These are phyloP conservation scores for Boletellus deceptivus DNA, from an alignment of 1,284 basidiomycete species.

Conservation along the genomic window DNA sequence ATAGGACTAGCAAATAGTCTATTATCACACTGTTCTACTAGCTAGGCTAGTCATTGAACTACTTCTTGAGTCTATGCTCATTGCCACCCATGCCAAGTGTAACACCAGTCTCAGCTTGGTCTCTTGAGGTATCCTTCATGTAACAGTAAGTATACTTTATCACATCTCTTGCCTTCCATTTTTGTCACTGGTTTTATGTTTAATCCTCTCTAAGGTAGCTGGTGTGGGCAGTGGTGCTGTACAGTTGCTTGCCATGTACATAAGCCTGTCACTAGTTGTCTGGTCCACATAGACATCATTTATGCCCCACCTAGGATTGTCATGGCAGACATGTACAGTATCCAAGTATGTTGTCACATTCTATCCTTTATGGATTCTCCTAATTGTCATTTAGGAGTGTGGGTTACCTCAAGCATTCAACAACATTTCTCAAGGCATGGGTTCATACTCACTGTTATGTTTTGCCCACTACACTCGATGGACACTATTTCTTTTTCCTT, in stretches of 20 bases:
- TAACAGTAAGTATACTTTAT: no score
- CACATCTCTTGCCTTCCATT: not conserved
- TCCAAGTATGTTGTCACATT: slow-evolving; percentile 10
- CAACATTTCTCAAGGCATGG: slow-evolving; percentile 11
- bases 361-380: not conserved
- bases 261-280: not conserved
- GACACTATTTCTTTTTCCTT: no score
- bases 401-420: slow-evolving; percentile 21
- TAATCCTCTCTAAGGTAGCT: slow-evolving; percentile 4
- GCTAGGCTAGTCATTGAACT: no score
- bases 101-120: no score
- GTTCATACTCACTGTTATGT: not conserved
- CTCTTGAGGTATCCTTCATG: no score
- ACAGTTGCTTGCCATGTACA: slow-evolving; percentile 21
- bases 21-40: no score
- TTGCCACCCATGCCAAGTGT: no score
- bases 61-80: no score
- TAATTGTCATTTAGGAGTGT: slow-evolving; percentile 9
- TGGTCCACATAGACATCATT: not conserved
- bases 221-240: slow-evolving; percentile 18
- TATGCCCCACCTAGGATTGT: slow-evolving; percentile 16
- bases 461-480: no score
- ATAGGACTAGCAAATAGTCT: no score
- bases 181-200: not conserved
- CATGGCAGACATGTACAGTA: slow-evolving; percentile 17